These are phyloP conservation scores for Nakazawaea ambrosiae DNA, from an alignment of 805 yeast species.

Conservation along the genomic window DNA sequence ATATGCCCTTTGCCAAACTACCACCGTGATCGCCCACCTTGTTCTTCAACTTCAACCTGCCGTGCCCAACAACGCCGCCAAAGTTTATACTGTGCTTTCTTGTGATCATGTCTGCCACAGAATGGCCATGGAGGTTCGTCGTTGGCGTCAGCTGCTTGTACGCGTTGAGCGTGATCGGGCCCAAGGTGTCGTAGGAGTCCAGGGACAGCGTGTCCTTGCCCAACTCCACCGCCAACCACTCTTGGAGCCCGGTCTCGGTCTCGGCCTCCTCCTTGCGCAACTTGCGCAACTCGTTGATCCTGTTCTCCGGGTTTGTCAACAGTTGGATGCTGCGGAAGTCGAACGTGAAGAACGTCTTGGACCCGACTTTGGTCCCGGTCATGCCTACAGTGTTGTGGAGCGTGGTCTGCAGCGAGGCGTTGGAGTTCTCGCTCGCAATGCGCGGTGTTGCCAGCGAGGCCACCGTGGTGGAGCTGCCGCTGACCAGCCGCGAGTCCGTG, in stretches of 20 bases:
- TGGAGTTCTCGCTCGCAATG: neutral
- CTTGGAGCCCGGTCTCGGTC: constrained; percentile 50
- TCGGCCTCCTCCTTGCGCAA: constrained; percentile 35
- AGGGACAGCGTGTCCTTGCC: constrained; percentile 31
- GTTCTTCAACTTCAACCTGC: constrained; percentile 42
- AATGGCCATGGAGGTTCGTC: constrained; percentile 28
- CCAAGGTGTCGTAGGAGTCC: constrained; percentile 32
- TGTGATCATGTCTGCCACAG: constrained; percentile 32
- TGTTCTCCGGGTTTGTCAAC: constrained; percentile 33
- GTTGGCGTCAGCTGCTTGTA: constrained; percentile 53
- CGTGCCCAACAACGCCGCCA: constrained; percentile 41
- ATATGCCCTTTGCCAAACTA: constrained; percentile 46
- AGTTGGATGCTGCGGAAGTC: constrained; percentile 36
- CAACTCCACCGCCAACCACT: constrained; percentile 41
- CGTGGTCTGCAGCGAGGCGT: neutral
- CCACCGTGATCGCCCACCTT: constrained; percentile 41
- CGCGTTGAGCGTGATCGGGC: constrained; percentile 55
- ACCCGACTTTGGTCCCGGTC: neutral
- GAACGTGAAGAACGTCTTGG: neutral
- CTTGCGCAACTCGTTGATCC: constrained; percentile 32
- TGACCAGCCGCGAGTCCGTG: neutral
- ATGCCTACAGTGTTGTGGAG: too few relatives aligned
- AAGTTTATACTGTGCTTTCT: constrained; percentile 37
- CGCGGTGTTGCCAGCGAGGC: too few relatives aligned
- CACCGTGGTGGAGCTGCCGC: too few relatives aligned